Base-by-base conservation (phyloP, 768 basidiomycete genomes). In the Tephrocybe sp. region DNA sequence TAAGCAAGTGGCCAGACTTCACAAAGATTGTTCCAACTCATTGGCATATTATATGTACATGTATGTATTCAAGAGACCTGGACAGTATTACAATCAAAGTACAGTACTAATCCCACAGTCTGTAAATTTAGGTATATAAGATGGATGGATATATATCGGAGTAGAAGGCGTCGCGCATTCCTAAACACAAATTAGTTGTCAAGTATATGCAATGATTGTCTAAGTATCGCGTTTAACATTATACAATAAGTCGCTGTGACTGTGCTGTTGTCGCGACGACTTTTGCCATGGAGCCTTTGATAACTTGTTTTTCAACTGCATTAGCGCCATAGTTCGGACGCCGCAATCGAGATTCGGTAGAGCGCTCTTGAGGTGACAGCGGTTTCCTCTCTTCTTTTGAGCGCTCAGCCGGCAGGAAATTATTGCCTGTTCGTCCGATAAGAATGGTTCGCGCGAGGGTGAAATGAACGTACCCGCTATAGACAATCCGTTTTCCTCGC, bases 211-310 rank as follows among this genome's bases (percentile, higher is more conserved):
- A n/a, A n/a, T n/a, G n/a, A n/a, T n/a, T n/a, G n/a, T n/a, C n/a
- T n/a, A n/a, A n/a, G n/a, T n/a, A n/a, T n/a, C n/a, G n/a, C n/a
- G n/a, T n/a, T n/a, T n/a, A n/a, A n/a, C 9, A 7, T 49, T 42
- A 66, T 39, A 53, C 54, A 13, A 67, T 52, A 12, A 64, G 48
- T 22, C 60, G 65, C 35, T 66, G 66, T 12, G 44, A 39, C 5
- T 43, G 16, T 9, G 60, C 52, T 30, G 58, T 27, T 11, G 64
- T 56, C 22, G 69, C 53, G 19, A 76, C 71, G 26, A 80, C 76
- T 58, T 81, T 79, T 15, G 73, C 70, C 74, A 82, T 77, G 16
- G 80, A 77, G 31, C 77, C 75, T 58, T 77, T 81, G 61, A 80
- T 69, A 54, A 76, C 67, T 26, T 72, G 69, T 58, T 76, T 78